A percentile compares a stretch with the other conserved stretches of the same genome.
Evolutionary conservation across 495 filamentous ascomycete genomes (phyloP).

Genomic region (Clavariopsis aquatica): DNA sequence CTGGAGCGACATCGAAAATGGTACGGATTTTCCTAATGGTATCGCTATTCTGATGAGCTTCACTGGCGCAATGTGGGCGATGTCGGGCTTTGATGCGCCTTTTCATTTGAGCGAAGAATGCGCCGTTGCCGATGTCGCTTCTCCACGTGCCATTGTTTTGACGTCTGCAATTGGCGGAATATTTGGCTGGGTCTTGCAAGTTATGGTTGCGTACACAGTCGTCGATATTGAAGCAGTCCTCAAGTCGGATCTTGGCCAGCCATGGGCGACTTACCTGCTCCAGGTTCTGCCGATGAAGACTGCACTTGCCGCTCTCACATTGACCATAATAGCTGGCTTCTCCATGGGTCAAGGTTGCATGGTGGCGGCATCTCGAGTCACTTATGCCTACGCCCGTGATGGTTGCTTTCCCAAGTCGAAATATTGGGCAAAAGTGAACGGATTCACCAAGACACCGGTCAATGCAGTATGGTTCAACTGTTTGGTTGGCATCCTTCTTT

Average conservation of each 20-base stretch:
- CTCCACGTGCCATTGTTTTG: constrained; percentile 46
- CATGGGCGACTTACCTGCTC: constrained; percentile 5
- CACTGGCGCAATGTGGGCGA: constrained; percentile 8
- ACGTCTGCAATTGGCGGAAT: constrained; percentile 8
- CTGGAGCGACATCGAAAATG: constrained; percentile 7
- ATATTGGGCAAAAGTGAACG: constrained; percentile 12
- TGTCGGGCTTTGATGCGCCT: constrained; percentile 15
- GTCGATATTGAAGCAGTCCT: constrained; percentile 21
- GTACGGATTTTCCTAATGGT: constrained; percentile 8
- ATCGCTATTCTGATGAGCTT: constrained; percentile 7
- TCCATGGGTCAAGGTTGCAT: constrained; percentile 11
- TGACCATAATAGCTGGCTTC: constrained; percentile 17
- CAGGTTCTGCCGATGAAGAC: constrained; percentile 13
- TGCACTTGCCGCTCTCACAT: not conserved
- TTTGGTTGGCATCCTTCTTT: constrained; percentile 1
- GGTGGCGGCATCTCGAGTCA: constrained; percentile 6
- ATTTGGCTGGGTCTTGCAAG: constrained; percentile 15
- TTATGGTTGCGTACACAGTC: constrained; percentile 14
- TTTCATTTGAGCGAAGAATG: constrained; percentile 35
- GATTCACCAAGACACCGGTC: constrained; percentile 14
- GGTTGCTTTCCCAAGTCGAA: constrained; percentile 10
- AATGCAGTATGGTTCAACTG: constrained; percentile 17
- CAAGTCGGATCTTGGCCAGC: constrained; percentile 16
- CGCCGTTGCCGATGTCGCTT: constrained; percentile 24
- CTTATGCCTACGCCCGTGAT: constrained; percentile 18